phyloP scores from a whole-genome alignment of 768 basidiomycete genomes.

The Termitomyces sp. region DNA sequence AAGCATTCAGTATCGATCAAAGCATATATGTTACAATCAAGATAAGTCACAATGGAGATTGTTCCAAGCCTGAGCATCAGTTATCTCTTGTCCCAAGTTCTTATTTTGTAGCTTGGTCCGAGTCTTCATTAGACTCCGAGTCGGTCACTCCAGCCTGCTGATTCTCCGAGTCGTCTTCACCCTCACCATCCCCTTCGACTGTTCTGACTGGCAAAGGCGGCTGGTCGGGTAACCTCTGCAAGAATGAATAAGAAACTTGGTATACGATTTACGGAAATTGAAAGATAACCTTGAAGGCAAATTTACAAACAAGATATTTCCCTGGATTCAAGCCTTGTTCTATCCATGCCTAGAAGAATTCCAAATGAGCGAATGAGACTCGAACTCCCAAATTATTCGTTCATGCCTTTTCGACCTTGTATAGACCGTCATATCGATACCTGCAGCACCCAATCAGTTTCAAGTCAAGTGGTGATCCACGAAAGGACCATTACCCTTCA shows the following conservation, averaged over 20 bases:
- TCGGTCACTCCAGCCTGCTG: background rate
- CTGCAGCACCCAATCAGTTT: slow-evolving; percentile 25
- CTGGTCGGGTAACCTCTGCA: slow-evolving; percentile 51
- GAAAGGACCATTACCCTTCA: slow-evolving; percentile 48
- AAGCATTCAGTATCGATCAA: background rate
- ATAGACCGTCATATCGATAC: slow-evolving; percentile 90
- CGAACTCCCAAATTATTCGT: background rate
- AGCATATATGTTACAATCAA: background rate
- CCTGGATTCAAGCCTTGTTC: slow-evolving; percentile 63
- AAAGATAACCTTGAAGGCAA: slow-evolving; percentile 60
- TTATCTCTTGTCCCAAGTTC: background rate
- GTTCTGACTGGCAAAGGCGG: slow-evolving; percentile 37
- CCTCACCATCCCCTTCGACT: slow-evolving; percentile 12
- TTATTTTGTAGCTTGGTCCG: background rate
- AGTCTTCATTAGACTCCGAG: background rate
- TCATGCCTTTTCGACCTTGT: slow-evolving; percentile 64
- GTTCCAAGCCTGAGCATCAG: no score
- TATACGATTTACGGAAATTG: background rate
- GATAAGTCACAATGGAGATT: no score
- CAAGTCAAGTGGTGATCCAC: background rate
- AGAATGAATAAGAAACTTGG: background rate
- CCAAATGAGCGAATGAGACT: background rate
- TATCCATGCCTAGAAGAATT: slow-evolving; percentile 54
- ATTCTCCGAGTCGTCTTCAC: slow-evolving; percentile 7
- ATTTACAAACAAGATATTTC: slow-evolving; percentile 81